Evolutionary conservation across 2,329 filamentous ascomycete species (phyloP).

Genomic region (Cercospora berteroae): DNA sequence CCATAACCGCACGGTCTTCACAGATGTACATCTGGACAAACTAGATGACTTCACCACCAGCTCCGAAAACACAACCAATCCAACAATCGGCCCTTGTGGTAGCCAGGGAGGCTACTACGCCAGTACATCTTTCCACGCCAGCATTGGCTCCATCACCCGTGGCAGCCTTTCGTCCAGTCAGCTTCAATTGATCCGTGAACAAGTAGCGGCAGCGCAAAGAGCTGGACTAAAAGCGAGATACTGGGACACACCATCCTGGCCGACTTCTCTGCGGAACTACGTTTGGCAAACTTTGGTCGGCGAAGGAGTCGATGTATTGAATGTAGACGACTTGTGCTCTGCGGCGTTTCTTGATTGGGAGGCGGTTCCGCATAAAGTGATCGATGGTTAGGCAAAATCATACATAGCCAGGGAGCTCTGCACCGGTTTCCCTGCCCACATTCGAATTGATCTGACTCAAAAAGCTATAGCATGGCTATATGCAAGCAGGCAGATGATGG

Average conservation of each 20-base stretch:
- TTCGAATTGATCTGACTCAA: background rate
- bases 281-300: background rate
- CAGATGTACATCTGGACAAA: background rate
- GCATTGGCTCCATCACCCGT: background rate
- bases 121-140: background rate
- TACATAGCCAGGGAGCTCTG: background rate
- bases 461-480: background rate
- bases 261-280: background rate
- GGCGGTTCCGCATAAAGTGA: background rate
- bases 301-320: background rate
- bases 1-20: background rate
- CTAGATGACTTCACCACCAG: background rate
- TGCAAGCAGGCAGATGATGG: background rate
- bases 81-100: background rate
- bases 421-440: too few relatives aligned
- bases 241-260: background rate
- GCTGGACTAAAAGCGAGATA: background rate
- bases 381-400: background rate
- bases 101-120: background rate
- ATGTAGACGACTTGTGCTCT: background rate
- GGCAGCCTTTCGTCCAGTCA: background rate
- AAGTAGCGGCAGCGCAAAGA: background rate
- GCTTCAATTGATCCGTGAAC: background rate
- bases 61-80: background rate
- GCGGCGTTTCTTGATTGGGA: background rate